Base-by-base conservation (phyloP, 1,139 yeast genomes). In the Candida sp. region DNA sequence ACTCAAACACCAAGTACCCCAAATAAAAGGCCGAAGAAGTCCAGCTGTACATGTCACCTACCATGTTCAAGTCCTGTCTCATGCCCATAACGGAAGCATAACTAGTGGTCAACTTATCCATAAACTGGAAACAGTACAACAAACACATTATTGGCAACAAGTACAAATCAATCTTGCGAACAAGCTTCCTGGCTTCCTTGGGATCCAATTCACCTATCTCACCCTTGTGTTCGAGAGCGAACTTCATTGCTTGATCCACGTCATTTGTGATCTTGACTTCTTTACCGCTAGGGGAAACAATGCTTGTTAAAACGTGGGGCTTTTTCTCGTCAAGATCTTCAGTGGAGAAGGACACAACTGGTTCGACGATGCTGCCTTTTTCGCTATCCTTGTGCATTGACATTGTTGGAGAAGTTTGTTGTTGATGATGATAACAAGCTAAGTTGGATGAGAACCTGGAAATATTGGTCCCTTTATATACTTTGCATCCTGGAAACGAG, bases 21-120 rank as follows among this genome's bases (percentile, higher is more conserved):
- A 81, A 61, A 60, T 84, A 84, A 54, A 84, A 84, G 0, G 84
- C 74, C 8, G 84, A 70, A 34, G 84, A 86, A n/a, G 77, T 75
- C 86, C 86, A 83, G 5, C 83, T 69, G 61, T 83, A 84, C 67
- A 72, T 72, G 46, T 72, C 66, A 31, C 85, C 85, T 12, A 58
- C 62, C 87, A 84, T 81, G 5, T 75, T 56, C 51, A 81, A 67
- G 51, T 76, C 83, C 3, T 61, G 63, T 54, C 79, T 66, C 38
- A 86, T 70, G 1, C 89, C 90, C 71, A 85, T 73, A 48, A 86
- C 77, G 1, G 90, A 77, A 4, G 90, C 89, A 52, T 78, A 80
- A 22, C 85, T 72, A 35, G 77, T 82, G 6, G 89, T 70, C 17
- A 77, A 67, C 61, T 87, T 87, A 65, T 86, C 92, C 85, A 86